phyloP scores from a whole-genome alignment of 2,329 filamentous ascomycete genomes.

The Colletotrichum viniferum region DNA sequence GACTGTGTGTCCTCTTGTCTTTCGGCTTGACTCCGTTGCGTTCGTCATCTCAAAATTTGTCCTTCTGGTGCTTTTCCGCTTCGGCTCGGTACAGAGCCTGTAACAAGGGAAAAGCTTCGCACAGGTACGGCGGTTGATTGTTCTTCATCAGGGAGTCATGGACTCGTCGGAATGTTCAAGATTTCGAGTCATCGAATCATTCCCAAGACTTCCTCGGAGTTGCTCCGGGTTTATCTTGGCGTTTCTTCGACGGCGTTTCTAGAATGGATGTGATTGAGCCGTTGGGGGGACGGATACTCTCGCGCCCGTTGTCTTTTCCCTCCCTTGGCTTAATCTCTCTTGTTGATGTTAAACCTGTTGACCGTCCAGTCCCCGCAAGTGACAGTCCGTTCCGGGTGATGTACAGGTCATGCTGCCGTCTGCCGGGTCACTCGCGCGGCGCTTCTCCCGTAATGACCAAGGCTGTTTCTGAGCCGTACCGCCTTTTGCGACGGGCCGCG shows the following conservation, averaged over 20 bases:
- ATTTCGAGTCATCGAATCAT: background rate
- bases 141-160: background rate
- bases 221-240: background rate
- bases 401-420: background rate
- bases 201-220: background rate
- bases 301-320: background rate
- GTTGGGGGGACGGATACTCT: background rate
- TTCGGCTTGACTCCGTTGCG: background rate
- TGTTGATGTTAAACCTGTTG: background rate
- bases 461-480: background rate
- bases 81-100: background rate
- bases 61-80: background rate
- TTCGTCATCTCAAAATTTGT: background rate
- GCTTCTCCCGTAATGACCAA: background rate
- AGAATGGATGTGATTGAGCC: constrained; percentile 4
- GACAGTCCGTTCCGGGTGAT: background rate
- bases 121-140: background rate
- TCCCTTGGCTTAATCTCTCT: background rate
- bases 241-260: constrained; percentile 3
- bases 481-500: constrained; percentile 1
- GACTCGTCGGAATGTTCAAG: background rate
- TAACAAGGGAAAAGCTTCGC: background rate
- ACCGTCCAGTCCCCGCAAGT: background rate
- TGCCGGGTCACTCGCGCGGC: background rate
- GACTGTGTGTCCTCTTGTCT: background rate